Evolutionary conservation across 768 basidiomycete genomes (phyloP).

Genomic region (Phylloporus sp.): DNA sequence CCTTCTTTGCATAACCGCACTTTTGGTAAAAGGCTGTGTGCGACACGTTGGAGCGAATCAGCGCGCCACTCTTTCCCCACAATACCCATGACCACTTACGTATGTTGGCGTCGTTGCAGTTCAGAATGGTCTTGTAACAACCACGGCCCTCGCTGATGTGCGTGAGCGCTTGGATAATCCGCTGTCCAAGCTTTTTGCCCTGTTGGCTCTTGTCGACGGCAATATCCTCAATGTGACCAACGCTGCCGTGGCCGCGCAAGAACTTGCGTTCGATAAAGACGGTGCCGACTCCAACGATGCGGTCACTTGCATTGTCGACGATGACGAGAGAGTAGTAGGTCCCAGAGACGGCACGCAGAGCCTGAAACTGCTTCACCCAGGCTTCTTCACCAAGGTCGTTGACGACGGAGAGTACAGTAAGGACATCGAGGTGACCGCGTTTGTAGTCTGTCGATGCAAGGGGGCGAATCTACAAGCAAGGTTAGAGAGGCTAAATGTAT

Average conservation of each 20-base stretch:
- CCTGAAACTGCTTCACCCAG: conserved; percentile 68
- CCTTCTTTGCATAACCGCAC: conserved; percentile 89
- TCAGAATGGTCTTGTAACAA: conserved; percentile 96
- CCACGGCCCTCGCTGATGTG: conserved; percentile 76
- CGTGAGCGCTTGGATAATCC: conserved; percentile 83
- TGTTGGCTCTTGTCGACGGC: conserved; percentile 86
- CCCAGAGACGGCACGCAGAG: conserved; percentile 46
- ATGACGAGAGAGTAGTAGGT: conserved; percentile 89
- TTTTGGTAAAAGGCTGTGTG: conserved; percentile 90
- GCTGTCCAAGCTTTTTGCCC: conserved; percentile 87
- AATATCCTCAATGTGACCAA: conserved; percentile 98
- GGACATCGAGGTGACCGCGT: conserved; percentile 80
- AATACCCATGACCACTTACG: conserved; percentile 54
- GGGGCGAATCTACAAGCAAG: conserved; percentile 72
- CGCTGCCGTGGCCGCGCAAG: conserved; percentile 75
- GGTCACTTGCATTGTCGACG: conserved; percentile 66
- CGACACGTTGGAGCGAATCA: conserved; percentile 5
- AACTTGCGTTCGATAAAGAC: conserved; percentile 95
- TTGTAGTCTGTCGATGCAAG: conserved; percentile 79
- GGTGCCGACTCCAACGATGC: conserved; percentile 78
- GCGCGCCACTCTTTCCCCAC: conserved; percentile 4
- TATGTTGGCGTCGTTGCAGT: conserved; percentile 88
- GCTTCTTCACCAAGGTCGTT: conserved; percentile 62
- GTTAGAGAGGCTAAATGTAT: not conserved
- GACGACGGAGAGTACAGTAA: conserved; percentile 66